Percentiles rank a stretch among this genome's conserved stretches.
Evolutionary conservation across 257 asterid genomes (phyloP).

Genomic region (Solanum neorickii): DNA sequence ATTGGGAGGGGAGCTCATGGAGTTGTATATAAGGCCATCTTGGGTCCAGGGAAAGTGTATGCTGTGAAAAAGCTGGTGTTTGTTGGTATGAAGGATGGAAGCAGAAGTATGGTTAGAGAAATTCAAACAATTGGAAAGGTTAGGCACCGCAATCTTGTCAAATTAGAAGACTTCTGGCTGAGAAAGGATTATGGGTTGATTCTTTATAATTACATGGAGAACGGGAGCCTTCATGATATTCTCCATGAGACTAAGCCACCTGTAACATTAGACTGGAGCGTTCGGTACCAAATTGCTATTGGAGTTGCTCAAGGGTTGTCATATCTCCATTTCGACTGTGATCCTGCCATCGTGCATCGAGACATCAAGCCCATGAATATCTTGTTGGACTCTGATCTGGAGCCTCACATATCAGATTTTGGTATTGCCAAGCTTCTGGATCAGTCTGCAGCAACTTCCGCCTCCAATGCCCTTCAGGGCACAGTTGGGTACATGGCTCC

Average conservation of each 20-base stretch:
- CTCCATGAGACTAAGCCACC: slow-evolving; percentile 35
- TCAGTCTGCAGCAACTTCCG: slow-evolving; percentile 31
- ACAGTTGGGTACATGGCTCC: slow-evolving; percentile 82
- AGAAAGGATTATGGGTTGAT: slow-evolving; percentile 64
- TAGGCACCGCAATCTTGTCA: slow-evolving; percentile 72
- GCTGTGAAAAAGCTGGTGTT: slow-evolving; percentile 60
- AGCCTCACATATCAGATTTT: slow-evolving; percentile 77
- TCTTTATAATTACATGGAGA: slow-evolving; percentile 52
- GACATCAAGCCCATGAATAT: slow-evolving; percentile 78
- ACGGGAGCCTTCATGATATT: slow-evolving; percentile 74
- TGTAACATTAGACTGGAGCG: slow-evolving; percentile 38
- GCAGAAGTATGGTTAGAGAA: slow-evolving; percentile 56
- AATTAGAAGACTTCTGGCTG: slow-evolving; percentile 64
- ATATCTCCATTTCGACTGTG: slow-evolving; percentile 80
- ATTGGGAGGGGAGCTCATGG: slow-evolving; percentile 86
- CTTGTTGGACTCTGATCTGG: slow-evolving; percentile 60
- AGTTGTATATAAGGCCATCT: slow-evolving; percentile 49
- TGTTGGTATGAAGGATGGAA: slow-evolving; percentile 32
- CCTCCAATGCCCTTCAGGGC: slow-evolving; percentile 41
- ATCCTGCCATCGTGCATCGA: slow-evolving; percentile 62
- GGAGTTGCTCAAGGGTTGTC: slow-evolving; percentile 73
- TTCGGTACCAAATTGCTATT: slow-evolving; percentile 50
- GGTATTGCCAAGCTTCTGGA: slow-evolving; percentile 82
- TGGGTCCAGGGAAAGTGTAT: slow-evolving; percentile 40
- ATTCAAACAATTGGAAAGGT: slow-evolving; percentile 70